Conservation (phyloP, 805 yeast genomes). For the Saturnispora besseyi region DNA sequence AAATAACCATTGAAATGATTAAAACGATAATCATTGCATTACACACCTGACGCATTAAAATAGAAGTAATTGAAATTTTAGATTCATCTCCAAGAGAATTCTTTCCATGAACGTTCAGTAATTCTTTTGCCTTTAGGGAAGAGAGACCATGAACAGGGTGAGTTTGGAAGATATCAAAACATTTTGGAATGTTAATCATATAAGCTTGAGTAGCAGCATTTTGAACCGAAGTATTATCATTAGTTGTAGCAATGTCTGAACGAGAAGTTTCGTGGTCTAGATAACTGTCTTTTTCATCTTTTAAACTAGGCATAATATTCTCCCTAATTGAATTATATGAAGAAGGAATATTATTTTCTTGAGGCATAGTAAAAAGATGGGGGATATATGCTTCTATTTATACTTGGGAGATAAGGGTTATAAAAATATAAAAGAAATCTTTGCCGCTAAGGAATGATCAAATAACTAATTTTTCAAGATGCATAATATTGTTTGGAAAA, state of each 20-base stretch:
- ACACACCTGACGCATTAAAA: slow-evolving; percentile 56
- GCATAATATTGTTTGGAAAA: too few species aligned
- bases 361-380: not conserved
- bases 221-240: not conserved
- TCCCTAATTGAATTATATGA: not conserved
- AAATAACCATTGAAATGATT: slow-evolving; percentile 58
- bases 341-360: not conserved
- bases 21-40: slow-evolving; percentile 75
- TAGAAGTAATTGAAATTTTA: slow-evolving; percentile 43
- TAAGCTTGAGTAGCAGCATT: slow-evolving; percentile 16
- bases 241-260: slow-evolving; percentile 4
- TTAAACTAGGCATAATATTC: not conserved
- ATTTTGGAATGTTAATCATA: slow-evolving; percentile 16
- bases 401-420: not conserved
- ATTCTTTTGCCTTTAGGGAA: slow-evolving; percentile 23
- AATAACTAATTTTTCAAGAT: too few species aligned
- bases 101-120: slow-evolving; percentile 37
- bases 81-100: slow-evolving; percentile 55
- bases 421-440: too few species aligned
- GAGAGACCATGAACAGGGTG: slow-evolving; percentile 41
- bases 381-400: not conserved
- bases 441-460: too few species aligned
- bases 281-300: slow-evolving; percentile 8
- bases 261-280: slow-evolving; percentile 9
- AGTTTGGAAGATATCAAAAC: slow-evolving; percentile 25